Evolutionary conservation across 441 rosid genomes (phyloP).

Genomic region (Flueggea neowawraea): DNA sequence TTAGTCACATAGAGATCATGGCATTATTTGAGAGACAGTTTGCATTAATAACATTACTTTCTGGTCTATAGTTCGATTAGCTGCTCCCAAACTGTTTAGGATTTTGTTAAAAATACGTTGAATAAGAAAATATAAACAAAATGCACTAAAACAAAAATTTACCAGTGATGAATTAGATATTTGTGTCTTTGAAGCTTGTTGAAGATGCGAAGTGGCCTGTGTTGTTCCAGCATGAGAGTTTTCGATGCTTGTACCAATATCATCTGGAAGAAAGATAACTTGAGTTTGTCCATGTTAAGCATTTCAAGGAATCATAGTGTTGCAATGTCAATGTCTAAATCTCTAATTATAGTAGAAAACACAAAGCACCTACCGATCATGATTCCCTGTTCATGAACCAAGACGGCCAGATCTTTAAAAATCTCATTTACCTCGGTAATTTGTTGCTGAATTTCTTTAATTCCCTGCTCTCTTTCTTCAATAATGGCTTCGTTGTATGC

Average conservation of each 20-base stretch:
- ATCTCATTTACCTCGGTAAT: slow-evolving; percentile 97
- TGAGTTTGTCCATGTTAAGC: not conserved
- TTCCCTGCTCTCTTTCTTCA: slow-evolving; percentile 96
- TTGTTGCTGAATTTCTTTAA: slow-evolving; percentile 82
- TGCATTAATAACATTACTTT: too few relatives aligned
- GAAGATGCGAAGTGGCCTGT: slow-evolving; percentile 55
- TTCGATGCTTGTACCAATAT: slow-evolving; percentile 51
- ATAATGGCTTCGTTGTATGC: slow-evolving; percentile 88
- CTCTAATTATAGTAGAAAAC: not conserved
- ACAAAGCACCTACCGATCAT: slow-evolving; percentile 54
- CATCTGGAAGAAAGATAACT: slow-evolving; percentile 37
- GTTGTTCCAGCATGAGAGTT: slow-evolving; percentile 47
- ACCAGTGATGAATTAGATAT: slow-evolving; percentile 87
- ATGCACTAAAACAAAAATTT: slow-evolving; percentile 11
- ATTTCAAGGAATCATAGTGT: not conserved
- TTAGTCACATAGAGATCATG: too few relatives aligned
- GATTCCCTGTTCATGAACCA: slow-evolving; percentile 89
- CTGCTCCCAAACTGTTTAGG: not conserved
- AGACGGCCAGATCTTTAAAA: slow-evolving; percentile 86
- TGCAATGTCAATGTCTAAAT: not conserved
- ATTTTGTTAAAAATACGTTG: not conserved
- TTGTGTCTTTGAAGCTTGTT: slow-evolving; percentile 56
- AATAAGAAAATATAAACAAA: not conserved
- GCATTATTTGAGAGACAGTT: too few relatives aligned
- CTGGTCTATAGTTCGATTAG: too few relatives aligned